Base-by-base conservation (phyloP, 2,329 filamentous ascomycete genomes). In the Aspergillus sp. region DNA sequence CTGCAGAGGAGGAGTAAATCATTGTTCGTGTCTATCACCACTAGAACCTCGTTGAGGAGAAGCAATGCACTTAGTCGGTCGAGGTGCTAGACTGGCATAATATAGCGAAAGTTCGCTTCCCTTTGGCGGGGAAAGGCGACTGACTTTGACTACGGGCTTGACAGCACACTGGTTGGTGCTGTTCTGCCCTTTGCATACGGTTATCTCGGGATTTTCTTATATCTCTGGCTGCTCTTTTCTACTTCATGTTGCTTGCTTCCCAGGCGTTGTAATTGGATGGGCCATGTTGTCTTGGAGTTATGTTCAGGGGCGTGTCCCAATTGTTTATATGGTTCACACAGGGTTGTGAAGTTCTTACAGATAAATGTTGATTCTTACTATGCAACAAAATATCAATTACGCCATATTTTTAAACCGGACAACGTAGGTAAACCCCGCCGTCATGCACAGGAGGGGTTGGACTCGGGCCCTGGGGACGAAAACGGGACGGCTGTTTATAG, bases 1-100 rank as follows among this genome's bases (percentile, higher is more conserved):
- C 92, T 5, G 82, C 91, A 3, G 91, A 96, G 59, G 89, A 93
- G 53, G 82, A 80, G 13, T 76, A 75, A 68, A 48, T 15, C 2
- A 11, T 40, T 17, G 33, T 47, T 13, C 27, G 4, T 30, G 34
- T 34, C 50, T 27, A 48, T 59, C 56, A 11, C 22, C 20, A 37
- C 13, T 49, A n/a, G 9, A 22, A 15, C 42, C 6, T 17, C 5
- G 9, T 17, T 22, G 30, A n/a, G 12, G 34, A 22, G 20, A 37
- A 9, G 27, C 19, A 41, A 22, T 19, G 11, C 4, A 24, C 19
- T 19, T 39, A 53, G 19, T 42, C 34, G 33, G 30, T 37, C 24
- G n/a, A 40, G 34, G 4, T 33, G 15, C 27, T 34, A 22, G 15
- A 49, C 19, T 22, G 47, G 47, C 17, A 39, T 39, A 19, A 15